These are phyloP conservation scores for Apiotrichum akiyoshidainum DNA, from an alignment of 1,284 basidiomycete genomes.

Conservation along the genomic window DNA sequence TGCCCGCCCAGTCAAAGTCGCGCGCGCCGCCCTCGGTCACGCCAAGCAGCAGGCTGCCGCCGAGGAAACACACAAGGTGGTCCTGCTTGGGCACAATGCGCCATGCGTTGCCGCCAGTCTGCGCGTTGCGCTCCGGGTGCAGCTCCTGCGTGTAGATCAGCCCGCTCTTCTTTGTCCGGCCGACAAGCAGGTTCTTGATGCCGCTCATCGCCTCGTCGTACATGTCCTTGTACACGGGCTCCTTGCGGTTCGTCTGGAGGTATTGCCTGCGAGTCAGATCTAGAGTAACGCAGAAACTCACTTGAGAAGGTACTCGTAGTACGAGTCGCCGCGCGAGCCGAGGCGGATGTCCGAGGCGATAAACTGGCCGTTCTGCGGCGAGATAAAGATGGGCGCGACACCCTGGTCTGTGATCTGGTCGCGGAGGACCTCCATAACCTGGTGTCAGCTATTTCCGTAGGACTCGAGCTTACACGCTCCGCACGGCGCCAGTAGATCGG, in stretches of 20 bases:
- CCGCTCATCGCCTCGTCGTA: constrained; percentile 79
- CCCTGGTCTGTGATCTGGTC: constrained; percentile 64
- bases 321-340: constrained; percentile 89
- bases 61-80: constrained; percentile 92
- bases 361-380: constrained; percentile 66
- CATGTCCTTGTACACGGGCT: constrained; percentile 80
- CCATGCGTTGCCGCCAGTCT: constrained; percentile 56
- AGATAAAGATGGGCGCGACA: constrained; percentile 79
- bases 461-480: constrained; percentile 58
- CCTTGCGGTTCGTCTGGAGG: constrained; percentile 63
- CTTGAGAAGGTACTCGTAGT: constrained; percentile 90
- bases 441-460: background rate
- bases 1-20: constrained; percentile 29
- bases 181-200: constrained; percentile 72
- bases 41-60: constrained; percentile 85
- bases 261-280: constrained; percentile 40
- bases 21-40: constrained; percentile 67
- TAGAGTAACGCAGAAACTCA: background rate
- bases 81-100: constrained; percentile 81
- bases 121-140: constrained; percentile 38
- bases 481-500: constrained; percentile 75
- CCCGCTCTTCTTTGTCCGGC: constrained; percentile 59
- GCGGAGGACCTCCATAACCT: constrained; percentile 57
- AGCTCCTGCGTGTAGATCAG: constrained; percentile 82
- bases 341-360: constrained; percentile 74